Conservation (phyloP, 164 flowering plant species). For the Liriodendron chinense region DNA sequence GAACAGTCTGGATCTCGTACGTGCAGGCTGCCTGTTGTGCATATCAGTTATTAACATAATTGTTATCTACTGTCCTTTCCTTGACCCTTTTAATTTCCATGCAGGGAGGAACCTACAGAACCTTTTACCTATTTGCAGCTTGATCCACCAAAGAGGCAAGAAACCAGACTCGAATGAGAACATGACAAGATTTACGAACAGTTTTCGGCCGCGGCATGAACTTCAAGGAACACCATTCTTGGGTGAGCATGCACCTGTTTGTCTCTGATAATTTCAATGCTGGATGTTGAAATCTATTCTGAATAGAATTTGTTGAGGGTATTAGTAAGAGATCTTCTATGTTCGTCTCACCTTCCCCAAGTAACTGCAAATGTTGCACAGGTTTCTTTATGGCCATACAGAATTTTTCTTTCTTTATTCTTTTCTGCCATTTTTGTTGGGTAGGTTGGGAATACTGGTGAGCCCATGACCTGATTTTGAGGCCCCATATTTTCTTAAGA, state of each 20-base stretch:
- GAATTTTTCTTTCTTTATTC: not conserved
- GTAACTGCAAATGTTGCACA: not conserved
- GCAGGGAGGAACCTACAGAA: conserved; percentile 88
- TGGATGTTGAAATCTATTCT: not conserved
- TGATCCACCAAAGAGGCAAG: conserved; percentile 69
- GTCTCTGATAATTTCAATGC: not conserved
- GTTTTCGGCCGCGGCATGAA: too few species aligned
- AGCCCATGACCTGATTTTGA: too few species aligned
- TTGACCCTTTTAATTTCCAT: conserved; percentile 1
- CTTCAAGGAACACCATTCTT: not conserved
- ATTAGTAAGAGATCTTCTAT: not conserved
- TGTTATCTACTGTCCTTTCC: not conserved
- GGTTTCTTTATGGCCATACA: not conserved
- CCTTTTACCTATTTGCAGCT: conserved; percentile 61
- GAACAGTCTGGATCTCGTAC: too few species aligned
- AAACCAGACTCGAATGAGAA: conserved; percentile 54
- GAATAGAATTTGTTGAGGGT: not conserved
- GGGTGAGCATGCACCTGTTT: not conserved
- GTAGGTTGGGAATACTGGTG: not conserved
- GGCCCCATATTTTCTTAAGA: too few species aligned
- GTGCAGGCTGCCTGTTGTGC: too few species aligned
- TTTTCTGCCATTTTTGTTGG: not conserved
- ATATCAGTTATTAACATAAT: too few species aligned
- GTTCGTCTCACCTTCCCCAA: not conserved
- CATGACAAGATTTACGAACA: not conserved